These are phyloP conservation scores for Salmacisia buchloeana DNA, from an alignment of 1,284 basidiomycete genomes.

Conservation along the genomic window DNA sequence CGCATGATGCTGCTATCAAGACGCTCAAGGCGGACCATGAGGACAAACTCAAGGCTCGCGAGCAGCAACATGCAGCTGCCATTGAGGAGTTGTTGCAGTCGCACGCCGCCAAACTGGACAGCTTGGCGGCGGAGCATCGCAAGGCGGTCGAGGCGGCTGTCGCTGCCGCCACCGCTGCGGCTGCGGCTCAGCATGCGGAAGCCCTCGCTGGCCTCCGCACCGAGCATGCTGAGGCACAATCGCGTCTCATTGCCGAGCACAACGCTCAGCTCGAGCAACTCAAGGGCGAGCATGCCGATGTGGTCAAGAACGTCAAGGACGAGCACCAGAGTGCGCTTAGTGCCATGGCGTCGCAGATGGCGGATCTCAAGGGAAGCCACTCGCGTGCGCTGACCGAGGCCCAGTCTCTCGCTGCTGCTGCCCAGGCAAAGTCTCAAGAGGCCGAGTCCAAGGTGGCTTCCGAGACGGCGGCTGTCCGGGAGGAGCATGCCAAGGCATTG, in stretches of 20 bases:
- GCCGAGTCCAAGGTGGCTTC: conserved; percentile 10
- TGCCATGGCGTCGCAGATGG: conserved; percentile 6
- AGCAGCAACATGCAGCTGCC: neutral
- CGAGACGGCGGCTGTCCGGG: too few relatives aligned
- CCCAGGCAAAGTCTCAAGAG: conserved; percentile 6
- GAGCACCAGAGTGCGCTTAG: conserved; percentile 14
- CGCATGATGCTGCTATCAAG: neutral
- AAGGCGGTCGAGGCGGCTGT: conserved; percentile 5
- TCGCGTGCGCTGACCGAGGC: neutral
- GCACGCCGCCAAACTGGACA: neutral
- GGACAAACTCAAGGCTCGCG: neutral
- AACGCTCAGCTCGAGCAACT: conserved; percentile 11
- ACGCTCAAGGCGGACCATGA: neutral
- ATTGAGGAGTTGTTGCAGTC: neutral
- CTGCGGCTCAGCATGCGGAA: neutral
- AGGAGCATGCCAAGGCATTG: conserved; percentile 9
- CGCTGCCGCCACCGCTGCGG: neutral
- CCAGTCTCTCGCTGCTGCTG: conserved; percentile 1
- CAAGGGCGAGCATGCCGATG: conserved; percentile 15
- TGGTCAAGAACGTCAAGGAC: conserved; percentile 19
- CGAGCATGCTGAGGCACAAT: conserved; percentile 4
- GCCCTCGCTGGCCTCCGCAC: neutral
- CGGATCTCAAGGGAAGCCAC: neutral
- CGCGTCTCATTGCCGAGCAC: conserved; percentile 7
- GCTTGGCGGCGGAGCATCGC: neutral